These are phyloP conservation scores for Calonectria naviculata DNA, from an alignment of 2,329 filamentous ascomycete species.

Conservation along the genomic window DNA sequence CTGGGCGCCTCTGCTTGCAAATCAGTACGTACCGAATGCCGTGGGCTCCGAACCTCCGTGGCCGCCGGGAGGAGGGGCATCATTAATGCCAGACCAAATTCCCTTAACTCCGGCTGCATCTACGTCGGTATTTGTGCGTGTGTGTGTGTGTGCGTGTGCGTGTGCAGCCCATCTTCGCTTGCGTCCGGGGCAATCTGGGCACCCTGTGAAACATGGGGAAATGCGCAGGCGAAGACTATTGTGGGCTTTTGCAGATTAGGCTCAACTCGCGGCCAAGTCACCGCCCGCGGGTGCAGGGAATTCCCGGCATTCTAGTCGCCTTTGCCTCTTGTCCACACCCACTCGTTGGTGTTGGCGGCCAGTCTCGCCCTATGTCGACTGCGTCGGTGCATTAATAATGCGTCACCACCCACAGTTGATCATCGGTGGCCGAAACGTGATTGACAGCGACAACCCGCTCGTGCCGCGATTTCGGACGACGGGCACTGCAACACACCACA, in stretches of 20 bases:
- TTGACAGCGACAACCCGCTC: background rate
- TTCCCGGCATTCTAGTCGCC: slow-evolving; percentile 6
- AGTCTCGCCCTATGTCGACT: background rate
- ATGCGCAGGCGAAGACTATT: background rate
- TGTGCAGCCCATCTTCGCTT: background rate
- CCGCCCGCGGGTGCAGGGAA: background rate
- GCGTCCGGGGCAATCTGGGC: background rate
- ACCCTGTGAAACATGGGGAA: background rate
- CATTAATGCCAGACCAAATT: background rate
- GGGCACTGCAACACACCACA: background rate
- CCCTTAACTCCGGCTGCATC: slow-evolving; percentile 10
- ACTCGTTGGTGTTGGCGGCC: background rate
- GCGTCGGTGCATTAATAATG: background rate
- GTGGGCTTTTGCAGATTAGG: background rate
- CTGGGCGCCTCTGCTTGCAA: background rate
- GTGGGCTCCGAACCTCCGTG: slow-evolving; percentile 16
- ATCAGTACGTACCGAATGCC: background rate
- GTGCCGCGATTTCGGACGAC: background rate
- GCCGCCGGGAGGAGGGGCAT: background rate
- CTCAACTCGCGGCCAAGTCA: background rate
- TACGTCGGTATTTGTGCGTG: too few species aligned
- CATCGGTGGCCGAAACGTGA: background rate
- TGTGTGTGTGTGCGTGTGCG: background rate
- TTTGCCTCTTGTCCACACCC: background rate
- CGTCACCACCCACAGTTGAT: background rate